A percentile compares a stretch with the other conserved stretches of the same genome.
phyloP scores from a whole-genome alignment of 129 eudicot species.

The Centrapalus pauciflorus region DNA sequence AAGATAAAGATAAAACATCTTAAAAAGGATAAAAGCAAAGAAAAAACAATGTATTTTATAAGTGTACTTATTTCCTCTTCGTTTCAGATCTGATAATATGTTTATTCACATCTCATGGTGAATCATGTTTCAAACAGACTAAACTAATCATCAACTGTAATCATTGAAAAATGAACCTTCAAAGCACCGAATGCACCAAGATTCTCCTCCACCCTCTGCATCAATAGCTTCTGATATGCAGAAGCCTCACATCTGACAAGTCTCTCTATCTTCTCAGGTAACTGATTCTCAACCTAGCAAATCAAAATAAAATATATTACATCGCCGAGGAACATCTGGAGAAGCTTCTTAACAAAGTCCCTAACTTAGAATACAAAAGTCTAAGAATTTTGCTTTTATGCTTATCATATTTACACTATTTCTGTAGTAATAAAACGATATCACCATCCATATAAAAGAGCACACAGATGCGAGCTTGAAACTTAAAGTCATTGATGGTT shows the following conservation, averaged over 20 bases:
- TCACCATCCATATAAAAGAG: neutral
- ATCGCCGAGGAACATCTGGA: neutral
- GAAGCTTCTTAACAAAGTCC: neutral
- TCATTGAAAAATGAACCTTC: conserved; percentile 52
- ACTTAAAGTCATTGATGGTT: neutral
- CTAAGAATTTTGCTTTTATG: conserved; percentile 2
- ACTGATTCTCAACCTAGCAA: conserved; percentile 77
- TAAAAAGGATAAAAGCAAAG: neutral
- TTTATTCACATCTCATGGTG: conserved; percentile 1
- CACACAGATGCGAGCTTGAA: neutral
- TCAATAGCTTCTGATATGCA: conserved; percentile 87
- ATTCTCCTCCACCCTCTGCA: conserved; percentile 94
- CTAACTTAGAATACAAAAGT: neutral
- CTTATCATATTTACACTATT: neutral
- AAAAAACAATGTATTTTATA: conserved; percentile 2
- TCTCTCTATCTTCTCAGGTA: conserved; percentile 96
- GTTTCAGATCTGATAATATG: neutral
- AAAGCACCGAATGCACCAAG: conserved; percentile 85
- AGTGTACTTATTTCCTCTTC: neutral
- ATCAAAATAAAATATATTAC: neutral
- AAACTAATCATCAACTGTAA: neutral
- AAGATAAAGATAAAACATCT: conserved; percentile 6
- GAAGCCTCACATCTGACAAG: conserved; percentile 97
- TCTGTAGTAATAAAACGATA: neutral
- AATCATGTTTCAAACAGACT: neutral